These are phyloP conservation scores for Penicillium angulare DNA, from an alignment of 495 filamentous ascomycete genomes.

Conservation along the genomic window DNA sequence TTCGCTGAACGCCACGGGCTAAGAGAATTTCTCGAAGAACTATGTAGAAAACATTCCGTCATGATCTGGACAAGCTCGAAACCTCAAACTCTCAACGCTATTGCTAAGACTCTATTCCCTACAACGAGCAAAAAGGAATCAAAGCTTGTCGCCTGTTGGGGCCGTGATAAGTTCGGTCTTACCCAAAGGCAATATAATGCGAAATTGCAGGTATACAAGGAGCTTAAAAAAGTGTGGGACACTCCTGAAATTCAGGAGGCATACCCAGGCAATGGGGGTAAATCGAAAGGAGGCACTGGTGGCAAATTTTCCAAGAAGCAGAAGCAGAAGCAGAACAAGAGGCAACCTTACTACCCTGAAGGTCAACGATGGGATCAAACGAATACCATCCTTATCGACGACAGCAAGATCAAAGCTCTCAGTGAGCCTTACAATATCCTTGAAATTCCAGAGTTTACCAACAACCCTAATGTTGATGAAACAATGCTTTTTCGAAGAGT, in stretches of 20 bases:
- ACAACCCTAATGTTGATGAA: slow-evolving; percentile 25
- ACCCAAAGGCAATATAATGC: slow-evolving; percentile 55
- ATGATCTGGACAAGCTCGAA: slow-evolving; percentile 91
- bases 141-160: slow-evolving; percentile 70
- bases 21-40: slow-evolving; percentile 61
- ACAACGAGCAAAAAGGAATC: slow-evolving; percentile 29
- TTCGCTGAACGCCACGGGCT: slow-evolving; percentile 61
- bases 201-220: slow-evolving; percentile 89
- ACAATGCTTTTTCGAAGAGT: slow-evolving; percentile 32
- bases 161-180: slow-evolving; percentile 74
- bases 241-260: slow-evolving; percentile 47
- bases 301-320: background rate
- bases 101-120: slow-evolving; percentile 53
- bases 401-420: slow-evolving; percentile 72
- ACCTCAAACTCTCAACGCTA: slow-evolving; percentile 61
- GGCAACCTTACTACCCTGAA: too few species aligned
- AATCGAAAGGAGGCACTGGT: background rate
- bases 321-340: background rate
- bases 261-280: slow-evolving; percentile 38
- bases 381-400: slow-evolving; percentile 92
- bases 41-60: slow-evolving; percentile 66
- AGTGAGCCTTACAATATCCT: slow-evolving; percentile 84
- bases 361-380: slow-evolving; percentile 63
- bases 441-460: slow-evolving; percentile 71
- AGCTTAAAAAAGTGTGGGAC: slow-evolving; percentile 68